Base-by-base conservation (phyloP, 768 basidiomycete genomes). In the Calvatia gigantea region DNA sequence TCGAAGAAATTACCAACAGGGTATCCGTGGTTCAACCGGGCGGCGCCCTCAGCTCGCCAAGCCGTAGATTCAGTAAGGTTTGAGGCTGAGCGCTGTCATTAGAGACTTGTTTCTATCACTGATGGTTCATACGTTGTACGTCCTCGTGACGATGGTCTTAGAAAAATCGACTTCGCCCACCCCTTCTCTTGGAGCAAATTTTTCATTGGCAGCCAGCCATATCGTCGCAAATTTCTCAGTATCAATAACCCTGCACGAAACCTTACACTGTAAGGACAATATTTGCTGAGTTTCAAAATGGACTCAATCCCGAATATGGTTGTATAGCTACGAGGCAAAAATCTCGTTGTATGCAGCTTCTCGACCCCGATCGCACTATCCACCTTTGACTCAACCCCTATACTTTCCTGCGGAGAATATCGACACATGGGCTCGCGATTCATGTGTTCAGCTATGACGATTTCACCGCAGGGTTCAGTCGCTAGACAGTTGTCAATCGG, bases 371-470 rank as follows among this genome's bases (percentile, higher is more conserved):
- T n/a, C n/a, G n/a, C n/a, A n/a, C n/a, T n/a, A n/a, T n/a, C n/a
- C n/a, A n/a, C n/a, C 17, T 6, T 42, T 25, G 17, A 23, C 19
- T 42, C 11, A 23, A n/a, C 31, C 32, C 14, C 15, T 41, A 15
- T 2, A 17, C 28, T 39, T 19, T 41, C n/a, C 17, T 35, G 4
- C 3, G n/a, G 11, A 11, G 12, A 37, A 37, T 37, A 3, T 37
- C 35, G 4, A 9, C 4, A 12, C 8, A 11, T n/a, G n/a, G 2
- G 12, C 11, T 21, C 41, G 8, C 17, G 17, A 42, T 39, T 7
- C 41, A 33, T 53, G 31, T 23, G 28, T 31, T 43, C 42, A 42
- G 19, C n/a, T 31, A 53, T 53, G 51, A 53, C 51, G 41, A 28
- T 43, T 21, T 53, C 6, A 33, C 11, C n/a, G 17, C 41, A 53